phyloP scores from a whole-genome alignment of 352 stramenopile genomes.

The Globisporangium rhizosaccharum region DNA sequence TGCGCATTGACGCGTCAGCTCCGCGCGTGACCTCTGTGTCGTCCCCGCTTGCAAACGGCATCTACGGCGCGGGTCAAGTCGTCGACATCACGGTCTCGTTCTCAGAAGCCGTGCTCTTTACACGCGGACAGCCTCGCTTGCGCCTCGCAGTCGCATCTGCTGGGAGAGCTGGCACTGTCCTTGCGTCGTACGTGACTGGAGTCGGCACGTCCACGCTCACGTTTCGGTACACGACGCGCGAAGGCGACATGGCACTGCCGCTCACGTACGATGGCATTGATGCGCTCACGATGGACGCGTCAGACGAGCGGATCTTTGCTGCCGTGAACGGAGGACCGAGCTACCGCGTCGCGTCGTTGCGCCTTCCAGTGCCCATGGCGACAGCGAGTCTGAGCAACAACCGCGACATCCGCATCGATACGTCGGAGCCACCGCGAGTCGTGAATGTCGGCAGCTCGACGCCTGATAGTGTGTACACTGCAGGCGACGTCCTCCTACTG shows the following conservation, averaged over 20 bases:
- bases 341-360: conserved; percentile 32
- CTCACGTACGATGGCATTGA: conserved; percentile 53
- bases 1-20: conserved; percentile 40
- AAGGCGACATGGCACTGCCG: conserved; percentile 52
- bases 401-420: conserved; percentile 64
- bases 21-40: conserved; percentile 45
- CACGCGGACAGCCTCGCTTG: conserved; percentile 21
- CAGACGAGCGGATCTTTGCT: conserved; percentile 18
- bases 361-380: conserved; percentile 30
- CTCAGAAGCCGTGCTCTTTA: conserved; percentile 36
- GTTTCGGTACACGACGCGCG: conserved; percentile 31
- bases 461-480: conserved; percentile 53
- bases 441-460: conserved; percentile 39
- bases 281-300: conserved; percentile 26
- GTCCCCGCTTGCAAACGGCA: conserved; percentile 30
- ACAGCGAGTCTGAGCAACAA: conserved; percentile 58
- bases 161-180: neutral
- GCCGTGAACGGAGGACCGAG: conserved; percentile 11
- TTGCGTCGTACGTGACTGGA: conserved; percentile 33
- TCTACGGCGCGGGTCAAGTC: conserved; percentile 56
- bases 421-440: conserved; percentile 42
- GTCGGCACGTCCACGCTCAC: conserved; percentile 29
- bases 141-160: conserved; percentile 29
- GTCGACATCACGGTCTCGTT: conserved; percentile 54
- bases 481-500: conserved; percentile 38